Evolutionary conservation across 495 filamentous ascomycete genomes (phyloP).

Genomic region (Aeminium ludgeri): DNA sequence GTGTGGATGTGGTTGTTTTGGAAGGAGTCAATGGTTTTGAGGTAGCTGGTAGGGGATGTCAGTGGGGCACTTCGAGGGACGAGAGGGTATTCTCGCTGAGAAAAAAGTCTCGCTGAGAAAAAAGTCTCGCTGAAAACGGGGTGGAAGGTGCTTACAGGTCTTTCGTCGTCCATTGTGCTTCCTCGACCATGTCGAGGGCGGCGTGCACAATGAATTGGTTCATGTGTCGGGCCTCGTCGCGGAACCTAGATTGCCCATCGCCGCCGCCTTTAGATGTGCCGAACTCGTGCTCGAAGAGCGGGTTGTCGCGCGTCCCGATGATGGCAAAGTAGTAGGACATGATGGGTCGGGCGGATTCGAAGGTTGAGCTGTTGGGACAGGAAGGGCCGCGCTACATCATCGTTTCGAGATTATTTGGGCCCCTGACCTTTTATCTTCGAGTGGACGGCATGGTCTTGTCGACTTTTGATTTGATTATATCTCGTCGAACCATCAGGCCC

Average conservation of each 20-base stretch:
- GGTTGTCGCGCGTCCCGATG: conserved; percentile 81
- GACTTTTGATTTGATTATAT: too few species aligned
- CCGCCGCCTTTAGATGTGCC: conserved; percentile 87
- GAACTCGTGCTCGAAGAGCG: conserved; percentile 89
- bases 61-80: too few species aligned
- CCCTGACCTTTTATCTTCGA: too few species aligned
- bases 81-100: too few species aligned
- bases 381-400: too few species aligned
- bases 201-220: conserved; percentile 96
- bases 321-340: conserved; percentile 99
- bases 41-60: too few species aligned
- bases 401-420: too few species aligned
- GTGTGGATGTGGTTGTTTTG: conserved; percentile 78
- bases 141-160: conserved; percentile 40
- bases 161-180: conserved; percentile 74
- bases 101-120: neutral
- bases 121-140: neutral
- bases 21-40: conserved; percentile 88
- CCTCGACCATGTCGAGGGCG: conserved; percentile 82
- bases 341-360: neutral
- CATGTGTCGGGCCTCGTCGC: conserved; percentile 70
- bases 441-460: too few species aligned
- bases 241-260: conserved; percentile 78
- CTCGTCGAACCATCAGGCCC: too few species aligned
- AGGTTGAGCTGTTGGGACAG: too few species aligned